Evolutionary conservation across 177 flowering plant genomes (phyloP).

Genomic region (Vitis hybrid): DNA sequence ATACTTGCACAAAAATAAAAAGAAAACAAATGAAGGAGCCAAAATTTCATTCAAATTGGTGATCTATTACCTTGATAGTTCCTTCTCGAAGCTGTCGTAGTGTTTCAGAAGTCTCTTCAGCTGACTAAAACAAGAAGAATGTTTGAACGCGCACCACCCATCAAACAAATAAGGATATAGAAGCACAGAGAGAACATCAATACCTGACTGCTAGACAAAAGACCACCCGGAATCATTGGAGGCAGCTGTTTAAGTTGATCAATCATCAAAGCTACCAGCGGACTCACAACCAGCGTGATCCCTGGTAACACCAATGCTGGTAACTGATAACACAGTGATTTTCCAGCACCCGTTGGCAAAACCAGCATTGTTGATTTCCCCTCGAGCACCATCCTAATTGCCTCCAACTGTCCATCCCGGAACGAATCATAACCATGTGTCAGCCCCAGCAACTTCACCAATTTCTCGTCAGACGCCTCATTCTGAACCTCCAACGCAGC

Average conservation of each 20-base stretch:
- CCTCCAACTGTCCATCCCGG: conserved; percentile 86
- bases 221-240: conserved; percentile 63
- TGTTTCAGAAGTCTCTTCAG: conserved; percentile 70
- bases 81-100: conserved; percentile 55
- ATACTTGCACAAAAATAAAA: not conserved
- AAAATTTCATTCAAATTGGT: not conserved
- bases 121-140: conserved; percentile 42
- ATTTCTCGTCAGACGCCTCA: conserved; percentile 73
- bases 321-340: conserved; percentile 91
- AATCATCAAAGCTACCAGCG: conserved; percentile 92
- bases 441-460: conserved; percentile 63
- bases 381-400: conserved; percentile 68
- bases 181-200: not conserved
- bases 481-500: conserved; percentile 50
- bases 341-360: conserved; percentile 93
- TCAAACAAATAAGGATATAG: not conserved
- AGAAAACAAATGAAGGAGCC: not conserved
- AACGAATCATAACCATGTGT: conserved; percentile 81
- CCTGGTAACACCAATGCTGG: conserved; percentile 84
- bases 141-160: conserved; percentile 5
- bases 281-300: conserved; percentile 86
- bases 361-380: conserved; percentile 84
- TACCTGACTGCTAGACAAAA: conserved; percentile 83
- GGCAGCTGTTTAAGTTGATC: conserved; percentile 90
- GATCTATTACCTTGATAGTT: conserved; percentile 51